Percentiles rank a stretch among this genome's conserved stretches.
phyloP scores from a whole-genome alignment of 495 filamentous ascomycete species.

The Podospora didyma region DNA sequence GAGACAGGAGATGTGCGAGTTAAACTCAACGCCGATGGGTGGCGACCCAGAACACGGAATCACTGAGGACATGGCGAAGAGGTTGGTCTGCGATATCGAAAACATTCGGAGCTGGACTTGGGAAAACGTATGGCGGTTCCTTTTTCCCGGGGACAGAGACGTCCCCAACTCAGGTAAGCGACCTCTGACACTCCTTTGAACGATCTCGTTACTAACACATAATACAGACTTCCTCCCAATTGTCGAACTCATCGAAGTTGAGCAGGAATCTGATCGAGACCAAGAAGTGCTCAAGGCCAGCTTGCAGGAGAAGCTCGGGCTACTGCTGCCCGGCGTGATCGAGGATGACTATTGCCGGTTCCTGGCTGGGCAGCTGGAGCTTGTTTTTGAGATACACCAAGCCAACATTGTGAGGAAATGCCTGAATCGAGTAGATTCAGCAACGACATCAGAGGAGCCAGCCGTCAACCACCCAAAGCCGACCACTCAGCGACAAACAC shows the following conservation, averaged over 20 bases:
- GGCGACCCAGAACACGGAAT: constrained; percentile 25
- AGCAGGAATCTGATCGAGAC: constrained; percentile 21
- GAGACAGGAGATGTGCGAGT: constrained; percentile 25
- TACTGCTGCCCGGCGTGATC: constrained; percentile 17
- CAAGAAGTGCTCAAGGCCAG: constrained; percentile 20
- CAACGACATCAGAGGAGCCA: neutral
- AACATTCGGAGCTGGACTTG: constrained; percentile 9
- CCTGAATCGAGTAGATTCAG: neutral
- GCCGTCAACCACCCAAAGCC: neutral
- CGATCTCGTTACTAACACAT: neutral
- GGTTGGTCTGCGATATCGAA: neutral
- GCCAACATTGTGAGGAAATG: constrained; percentile 23
- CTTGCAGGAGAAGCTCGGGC: constrained; percentile 23
- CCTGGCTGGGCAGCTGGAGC: constrained; percentile 23
- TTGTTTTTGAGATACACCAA: constrained; percentile 26
- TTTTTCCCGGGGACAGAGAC: constrained; percentile 20
- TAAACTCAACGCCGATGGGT: neutral
- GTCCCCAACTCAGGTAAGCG: constrained; percentile 17
- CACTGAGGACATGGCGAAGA: constrained; percentile 4
- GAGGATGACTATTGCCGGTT: constrained; percentile 24
- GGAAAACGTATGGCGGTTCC: constrained; percentile 17
- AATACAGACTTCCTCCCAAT: constrained; percentile 21
- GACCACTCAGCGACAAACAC: neutral
- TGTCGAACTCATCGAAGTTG: constrained; percentile 24
- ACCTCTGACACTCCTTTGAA: neutral